Conservation (phyloP, 306 rosid genomes). For the Gynostemma pentaphyllum region DNA sequence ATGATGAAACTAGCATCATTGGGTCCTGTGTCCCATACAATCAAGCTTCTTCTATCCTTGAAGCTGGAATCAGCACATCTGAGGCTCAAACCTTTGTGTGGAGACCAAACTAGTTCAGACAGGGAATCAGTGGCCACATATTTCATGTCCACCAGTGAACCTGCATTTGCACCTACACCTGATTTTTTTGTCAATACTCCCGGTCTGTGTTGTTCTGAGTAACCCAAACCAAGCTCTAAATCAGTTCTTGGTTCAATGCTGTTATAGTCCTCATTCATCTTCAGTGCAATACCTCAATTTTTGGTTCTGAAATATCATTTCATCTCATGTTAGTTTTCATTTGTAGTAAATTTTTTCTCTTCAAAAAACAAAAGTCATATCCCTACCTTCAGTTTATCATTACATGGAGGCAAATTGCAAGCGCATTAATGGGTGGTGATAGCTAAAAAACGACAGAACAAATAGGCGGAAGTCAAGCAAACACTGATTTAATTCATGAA, state of each 20-base stretch:
- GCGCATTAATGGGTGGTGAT: background rate
- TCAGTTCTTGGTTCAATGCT: conserved; percentile 38
- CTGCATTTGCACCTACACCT: conserved; percentile 99
- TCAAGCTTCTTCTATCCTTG: conserved; percentile 23
- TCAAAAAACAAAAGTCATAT: background rate
- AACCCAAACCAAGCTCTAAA: conserved; percentile 34
- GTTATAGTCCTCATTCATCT: conserved; percentile 42
- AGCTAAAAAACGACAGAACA: background rate
- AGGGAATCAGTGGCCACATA: conserved; percentile 43
- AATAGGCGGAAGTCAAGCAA: background rate
- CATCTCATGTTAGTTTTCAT: conserved; percentile 15
- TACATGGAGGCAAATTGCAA: background rate
- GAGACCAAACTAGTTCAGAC: conserved; percentile 92
- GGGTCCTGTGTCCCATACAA: conserved; percentile 34
- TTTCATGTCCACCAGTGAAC: conserved; percentile 32
- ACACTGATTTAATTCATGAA: background rate
- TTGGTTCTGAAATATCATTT: conserved; percentile 32
- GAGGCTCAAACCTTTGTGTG: conserved; percentile 53
- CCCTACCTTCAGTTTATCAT: background rate
- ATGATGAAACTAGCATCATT: conserved; percentile 40
- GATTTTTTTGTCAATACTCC: conserved; percentile 25
- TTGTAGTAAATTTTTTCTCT: background rate
- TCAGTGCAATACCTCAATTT: conserved; percentile 21
- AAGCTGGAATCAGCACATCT: conserved; percentile 47
- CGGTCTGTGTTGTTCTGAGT: conserved; percentile 26